Percentiles rank a stretch among this genome's conserved stretches.
phyloP scores from a whole-genome alignment of 805 yeast genomes.

The Cyberlindnera mycetangii region DNA sequence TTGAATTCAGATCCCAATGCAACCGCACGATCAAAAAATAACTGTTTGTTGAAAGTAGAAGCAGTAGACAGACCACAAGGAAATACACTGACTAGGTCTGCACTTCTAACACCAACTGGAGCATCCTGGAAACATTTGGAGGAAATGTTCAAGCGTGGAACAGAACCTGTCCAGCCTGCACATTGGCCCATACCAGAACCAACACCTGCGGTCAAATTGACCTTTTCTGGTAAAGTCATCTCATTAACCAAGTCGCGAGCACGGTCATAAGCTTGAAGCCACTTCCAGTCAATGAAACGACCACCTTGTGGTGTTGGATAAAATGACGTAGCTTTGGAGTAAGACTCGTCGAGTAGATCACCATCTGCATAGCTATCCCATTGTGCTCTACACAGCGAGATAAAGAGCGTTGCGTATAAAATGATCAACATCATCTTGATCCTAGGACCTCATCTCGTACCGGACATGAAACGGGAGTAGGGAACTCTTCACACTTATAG shows the following conservation, averaged over 20 bases:
- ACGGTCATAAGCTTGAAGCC: constrained; percentile 51
- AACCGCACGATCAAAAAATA: constrained; percentile 49
- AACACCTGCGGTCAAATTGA: constrained; percentile 56
- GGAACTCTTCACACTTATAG: no score
- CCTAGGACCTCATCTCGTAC: no score
- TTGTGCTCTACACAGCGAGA: constrained; percentile 1
- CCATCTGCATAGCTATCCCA: constrained; percentile 6
- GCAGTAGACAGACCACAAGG: constrained; percentile 56
- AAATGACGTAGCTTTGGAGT: constrained; percentile 9
- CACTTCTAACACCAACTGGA: constrained; percentile 44
- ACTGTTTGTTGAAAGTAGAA: constrained; percentile 48
- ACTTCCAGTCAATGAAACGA: constrained; percentile 42
- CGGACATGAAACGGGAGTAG: no score
- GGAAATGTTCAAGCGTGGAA: constrained; percentile 50
- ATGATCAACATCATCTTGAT: not conserved
- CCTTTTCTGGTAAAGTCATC: constrained; percentile 53
- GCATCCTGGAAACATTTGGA: constrained; percentile 57
- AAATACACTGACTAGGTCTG: constrained; percentile 26
- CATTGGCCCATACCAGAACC: constrained; percentile 59
- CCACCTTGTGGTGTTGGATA: constrained; percentile 30
- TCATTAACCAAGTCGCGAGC: constrained; percentile 50
- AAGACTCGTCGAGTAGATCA: constrained; percentile 4
- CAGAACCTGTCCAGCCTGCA: constrained; percentile 54
- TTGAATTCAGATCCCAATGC: constrained; percentile 52
- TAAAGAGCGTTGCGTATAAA: not conserved